Conservation (phyloP, 2,329 filamentous ascomycete species). For the Paraphoma chrysanthemicola region DNA sequence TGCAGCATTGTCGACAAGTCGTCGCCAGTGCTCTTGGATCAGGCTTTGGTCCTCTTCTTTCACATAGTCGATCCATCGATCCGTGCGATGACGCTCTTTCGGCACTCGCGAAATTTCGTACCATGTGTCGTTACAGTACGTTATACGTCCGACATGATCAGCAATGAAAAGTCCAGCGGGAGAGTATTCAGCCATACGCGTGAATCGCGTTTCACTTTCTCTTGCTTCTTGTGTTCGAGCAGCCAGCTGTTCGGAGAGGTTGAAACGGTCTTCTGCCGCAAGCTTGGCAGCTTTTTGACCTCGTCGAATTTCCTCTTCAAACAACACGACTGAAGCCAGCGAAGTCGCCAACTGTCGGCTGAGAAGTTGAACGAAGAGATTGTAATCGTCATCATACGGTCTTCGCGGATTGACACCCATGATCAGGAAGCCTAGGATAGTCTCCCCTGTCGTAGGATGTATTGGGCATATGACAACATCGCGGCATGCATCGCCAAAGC, state of each 20-base stretch:
- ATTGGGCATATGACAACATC: constrained; percentile 80
- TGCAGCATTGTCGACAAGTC: constrained; percentile 66
- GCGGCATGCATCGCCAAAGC: constrained; percentile 73
- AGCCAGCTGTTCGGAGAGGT: constrained; percentile 77
- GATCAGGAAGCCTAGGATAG: constrained; percentile 78
- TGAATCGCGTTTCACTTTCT: constrained; percentile 77
- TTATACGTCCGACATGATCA: constrained; percentile 73
- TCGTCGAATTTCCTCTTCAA: constrained; percentile 81
- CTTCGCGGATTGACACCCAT: constrained; percentile 79
- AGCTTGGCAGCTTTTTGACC: constrained; percentile 76
- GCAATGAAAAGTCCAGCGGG: constrained; percentile 87
- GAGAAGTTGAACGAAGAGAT: constrained; percentile 76
- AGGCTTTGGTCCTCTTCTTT: constrained; percentile 68
- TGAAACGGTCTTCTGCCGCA: constrained; percentile 77
- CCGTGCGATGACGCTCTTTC: constrained; percentile 63
- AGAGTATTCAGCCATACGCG: constrained; percentile 82
- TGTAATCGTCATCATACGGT: constrained; percentile 82
- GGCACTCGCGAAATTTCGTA: constrained; percentile 72
- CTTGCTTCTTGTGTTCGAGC: constrained; percentile 64
- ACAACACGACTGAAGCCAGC: constrained; percentile 80
- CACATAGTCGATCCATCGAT: constrained; percentile 76
- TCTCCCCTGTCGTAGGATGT: constrained; percentile 76
- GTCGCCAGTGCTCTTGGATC: constrained; percentile 68
- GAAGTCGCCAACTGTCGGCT: constrained; percentile 80
- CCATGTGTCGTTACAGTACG: constrained; percentile 82